Percentiles rank a stretch among this genome's conserved stretches.
These are phyloP conservation scores for Cardiospermum halicacabum DNA, from an alignment of 345 rosid species.

Conservation along the genomic window DNA sequence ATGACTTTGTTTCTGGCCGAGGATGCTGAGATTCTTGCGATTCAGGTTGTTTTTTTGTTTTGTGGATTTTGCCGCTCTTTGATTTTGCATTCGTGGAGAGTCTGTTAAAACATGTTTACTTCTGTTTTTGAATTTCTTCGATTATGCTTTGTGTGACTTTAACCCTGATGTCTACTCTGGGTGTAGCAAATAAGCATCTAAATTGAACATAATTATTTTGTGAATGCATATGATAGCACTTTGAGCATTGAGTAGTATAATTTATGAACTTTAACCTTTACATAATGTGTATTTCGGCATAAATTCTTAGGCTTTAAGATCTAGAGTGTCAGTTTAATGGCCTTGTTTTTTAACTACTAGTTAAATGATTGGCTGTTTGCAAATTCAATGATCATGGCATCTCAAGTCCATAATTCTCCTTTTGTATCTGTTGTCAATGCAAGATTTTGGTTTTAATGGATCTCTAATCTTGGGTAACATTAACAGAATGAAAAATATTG, in stretches of 20 bases:
- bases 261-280: neutral
- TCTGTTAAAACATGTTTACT: too few species aligned
- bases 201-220: neutral
- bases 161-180: too few species aligned
- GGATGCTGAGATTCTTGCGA: conserved; percentile 76
- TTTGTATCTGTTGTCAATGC: neutral
- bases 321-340: neutral
- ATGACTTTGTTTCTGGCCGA: conserved; percentile 89
- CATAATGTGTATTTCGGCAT: neutral
- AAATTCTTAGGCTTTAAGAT: neutral
- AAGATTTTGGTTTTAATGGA: neutral
- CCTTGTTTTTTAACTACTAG: neutral
- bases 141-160: too few species aligned
- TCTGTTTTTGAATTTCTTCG: too few species aligned
- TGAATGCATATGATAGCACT: neutral
- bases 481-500: conserved; percentile 52
- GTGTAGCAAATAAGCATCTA: neutral
- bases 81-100: neutral
- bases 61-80: neutral
- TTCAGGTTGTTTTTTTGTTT: conserved; percentile 49
- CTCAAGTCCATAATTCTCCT: neutral
- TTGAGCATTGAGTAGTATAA: neutral
- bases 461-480: neutral
- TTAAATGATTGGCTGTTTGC: neutral
- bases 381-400: neutral